phyloP scores from a whole-genome alignment of 176 grass and related monocot species.

The Panicum miliaceum region DNA sequence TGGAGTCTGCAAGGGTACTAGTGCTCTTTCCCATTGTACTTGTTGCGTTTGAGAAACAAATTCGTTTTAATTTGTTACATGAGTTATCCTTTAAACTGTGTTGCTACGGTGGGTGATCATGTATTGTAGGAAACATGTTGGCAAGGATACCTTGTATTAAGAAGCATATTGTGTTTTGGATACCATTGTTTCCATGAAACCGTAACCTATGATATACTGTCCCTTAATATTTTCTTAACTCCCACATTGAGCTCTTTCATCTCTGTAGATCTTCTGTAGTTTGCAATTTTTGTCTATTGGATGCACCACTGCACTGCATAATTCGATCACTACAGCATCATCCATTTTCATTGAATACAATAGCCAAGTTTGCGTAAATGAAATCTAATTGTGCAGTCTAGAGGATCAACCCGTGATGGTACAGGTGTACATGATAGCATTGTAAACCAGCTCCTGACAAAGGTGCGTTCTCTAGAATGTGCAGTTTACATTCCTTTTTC shows the following conservation, averaged over 20 bases:
- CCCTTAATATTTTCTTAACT: conserved; percentile 1
- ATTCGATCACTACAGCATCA: conserved; percentile 5
- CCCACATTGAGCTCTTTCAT: conserved; percentile 4
- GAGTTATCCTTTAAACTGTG: neutral
- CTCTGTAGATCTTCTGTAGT: conserved; percentile 13
- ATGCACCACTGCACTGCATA: neutral
- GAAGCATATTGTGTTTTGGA: conserved; percentile 10
- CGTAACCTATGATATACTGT: conserved; percentile 14
- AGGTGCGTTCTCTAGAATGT: conserved; percentile 54
- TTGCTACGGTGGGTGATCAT: neutral
- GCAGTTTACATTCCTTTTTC: conserved; percentile 5
- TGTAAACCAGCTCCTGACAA: conserved; percentile 97
- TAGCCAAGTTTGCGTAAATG: neutral
- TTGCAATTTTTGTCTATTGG: conserved; percentile 18
- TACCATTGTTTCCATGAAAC: conserved; percentile 34
- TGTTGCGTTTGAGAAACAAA: neutral
- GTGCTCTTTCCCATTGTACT: conserved; percentile 1
- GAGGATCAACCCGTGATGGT: conserved; percentile 92
- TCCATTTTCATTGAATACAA: conserved; percentile 35
- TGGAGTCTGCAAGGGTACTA: conserved; percentile 3
- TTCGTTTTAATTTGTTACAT: neutral
- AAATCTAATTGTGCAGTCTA: conserved; percentile 67
- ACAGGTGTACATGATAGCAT: conserved; percentile 97
- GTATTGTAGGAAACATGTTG: conserved; percentile 12
- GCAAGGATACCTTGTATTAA: conserved; percentile 18